These are phyloP conservation scores for Grosmannia clavigera DNA, from an alignment of 2,329 filamentous ascomycete species.

Conservation along the genomic window DNA sequence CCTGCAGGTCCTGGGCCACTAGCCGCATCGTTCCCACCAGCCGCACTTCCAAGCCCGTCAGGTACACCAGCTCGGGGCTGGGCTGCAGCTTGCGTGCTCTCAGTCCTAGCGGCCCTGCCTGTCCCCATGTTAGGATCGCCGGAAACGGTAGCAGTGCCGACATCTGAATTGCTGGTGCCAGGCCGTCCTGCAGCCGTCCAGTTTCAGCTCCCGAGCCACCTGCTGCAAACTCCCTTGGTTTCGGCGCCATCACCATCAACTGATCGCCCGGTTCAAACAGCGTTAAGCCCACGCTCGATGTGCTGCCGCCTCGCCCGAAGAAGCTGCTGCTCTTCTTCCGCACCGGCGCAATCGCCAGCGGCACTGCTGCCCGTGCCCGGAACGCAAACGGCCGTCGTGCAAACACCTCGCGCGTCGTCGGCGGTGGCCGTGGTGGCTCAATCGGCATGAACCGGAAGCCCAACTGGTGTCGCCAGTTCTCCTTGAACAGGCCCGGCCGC, in stretches of 20 bases:
- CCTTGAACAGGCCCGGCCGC: slow-evolving; percentile 76
- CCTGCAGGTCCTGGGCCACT: slow-evolving; percentile 60
- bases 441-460: slow-evolving; percentile 85
- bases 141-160: slow-evolving; percentile 75
- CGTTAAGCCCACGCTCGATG: background rate
- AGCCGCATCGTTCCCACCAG: slow-evolving; percentile 71
- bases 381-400: slow-evolving; percentile 60
- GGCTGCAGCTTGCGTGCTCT: slow-evolving; percentile 65
- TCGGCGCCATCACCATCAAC: background rate
- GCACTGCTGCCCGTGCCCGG: slow-evolving; percentile 21
- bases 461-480: slow-evolving; percentile 61
- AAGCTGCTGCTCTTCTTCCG: slow-evolving; percentile 38
- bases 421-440: slow-evolving; percentile 64
- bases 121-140: slow-evolving; percentile 77
- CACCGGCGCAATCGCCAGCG: slow-evolving; percentile 13
- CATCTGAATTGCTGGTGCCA: slow-evolving; percentile 16
- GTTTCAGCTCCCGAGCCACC: too few relatives aligned
- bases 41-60: slow-evolving; percentile 71
- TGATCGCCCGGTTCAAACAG: background rate
- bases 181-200: background rate
- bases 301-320: background rate
- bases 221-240: background rate
- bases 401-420: slow-evolving; percentile 66
- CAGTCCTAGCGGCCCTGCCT: slow-evolving; percentile 68
- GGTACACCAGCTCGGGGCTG: slow-evolving; percentile 55